Evolutionary conservation across 2,329 filamentous ascomycete species (phyloP).

Genomic region (Colletotrichum cordylinicola): DNA sequence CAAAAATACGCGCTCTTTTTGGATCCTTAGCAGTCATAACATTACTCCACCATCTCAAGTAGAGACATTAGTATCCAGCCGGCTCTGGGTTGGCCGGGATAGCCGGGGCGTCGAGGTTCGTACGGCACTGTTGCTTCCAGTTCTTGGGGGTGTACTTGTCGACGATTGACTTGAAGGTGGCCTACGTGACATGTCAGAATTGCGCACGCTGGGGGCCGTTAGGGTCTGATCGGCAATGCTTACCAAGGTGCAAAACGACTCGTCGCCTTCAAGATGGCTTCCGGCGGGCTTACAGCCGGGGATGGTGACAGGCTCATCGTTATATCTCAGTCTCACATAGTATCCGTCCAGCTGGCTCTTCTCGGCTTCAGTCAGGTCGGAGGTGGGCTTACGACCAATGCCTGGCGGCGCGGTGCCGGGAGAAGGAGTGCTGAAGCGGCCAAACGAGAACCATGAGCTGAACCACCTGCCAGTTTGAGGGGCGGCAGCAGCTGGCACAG

Average conservation of each 20-base stretch:
- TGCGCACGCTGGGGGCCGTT: too few relatives aligned
- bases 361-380: conserved; percentile 62
- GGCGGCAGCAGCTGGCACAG: not conserved
- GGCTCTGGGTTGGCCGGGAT: conserved; percentile 56
- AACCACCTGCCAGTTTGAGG: conserved; percentile 34
- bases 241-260: conserved; percentile 89
- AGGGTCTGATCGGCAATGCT: conserved; percentile 28
- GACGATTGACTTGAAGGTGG: conserved; percentile 90
- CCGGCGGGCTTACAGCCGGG: conserved; percentile 80
- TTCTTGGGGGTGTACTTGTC: conserved; percentile 86
- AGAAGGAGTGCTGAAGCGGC: conserved; percentile 17
- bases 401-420: conserved; percentile 41
- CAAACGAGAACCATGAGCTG: conserved; percentile 33
- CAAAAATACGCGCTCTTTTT: not conserved
- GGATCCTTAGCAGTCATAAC: not conserved
- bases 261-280: conserved; percentile 86
- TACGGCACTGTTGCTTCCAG: conserved; percentile 69
- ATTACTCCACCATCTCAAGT: not conserved
- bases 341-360: conserved; percentile 67
- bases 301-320: conserved; percentile 81
- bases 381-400: conserved; percentile 66
- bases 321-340: conserved; percentile 91
- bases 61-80: conserved; percentile 49
- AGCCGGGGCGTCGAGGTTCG: conserved; percentile 46
- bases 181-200: conserved; percentile 45